These are phyloP conservation scores for Metarhizium rileyi DNA, from an alignment of 2,329 filamentous ascomycete genomes.

Conservation along the genomic window DNA sequence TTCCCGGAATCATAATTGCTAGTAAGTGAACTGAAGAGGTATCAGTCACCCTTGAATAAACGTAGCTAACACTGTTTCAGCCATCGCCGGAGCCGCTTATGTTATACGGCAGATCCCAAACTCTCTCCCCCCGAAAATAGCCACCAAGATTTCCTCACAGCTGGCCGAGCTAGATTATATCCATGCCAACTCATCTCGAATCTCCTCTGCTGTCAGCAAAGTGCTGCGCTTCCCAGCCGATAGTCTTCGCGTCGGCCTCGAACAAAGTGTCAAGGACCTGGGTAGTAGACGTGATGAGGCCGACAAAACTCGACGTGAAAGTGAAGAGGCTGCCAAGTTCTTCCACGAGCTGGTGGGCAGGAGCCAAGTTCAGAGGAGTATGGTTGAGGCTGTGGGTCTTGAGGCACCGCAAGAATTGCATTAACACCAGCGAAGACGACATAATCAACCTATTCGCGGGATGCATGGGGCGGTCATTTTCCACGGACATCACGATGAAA, in stretches of 20 bases:
- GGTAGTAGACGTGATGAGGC: conserved; percentile 72
- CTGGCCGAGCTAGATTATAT: conserved; percentile 83
- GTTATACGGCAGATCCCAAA: conserved; percentile 79
- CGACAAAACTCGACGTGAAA: conserved; percentile 69
- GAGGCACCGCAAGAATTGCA: conserved; percentile 37
- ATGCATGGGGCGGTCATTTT: background rate
- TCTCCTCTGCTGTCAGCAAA: conserved; percentile 76
- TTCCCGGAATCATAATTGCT: conserved; percentile 70
- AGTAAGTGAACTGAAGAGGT: conserved; percentile 45
- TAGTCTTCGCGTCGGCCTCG: conserved; percentile 72
- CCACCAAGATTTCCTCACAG: conserved; percentile 72
- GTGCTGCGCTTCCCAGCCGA: conserved; percentile 82
- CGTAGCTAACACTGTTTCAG: conserved; percentile 29
- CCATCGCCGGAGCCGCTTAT: conserved; percentile 66
- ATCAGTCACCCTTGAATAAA: background rate
- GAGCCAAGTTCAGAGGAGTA: conserved; percentile 40
- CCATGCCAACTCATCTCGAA: conserved; percentile 76
- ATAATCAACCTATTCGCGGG: background rate
- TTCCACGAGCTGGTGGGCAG: conserved; percentile 75
- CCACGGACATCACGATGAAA: background rate
- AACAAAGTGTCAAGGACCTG: conserved; percentile 78
- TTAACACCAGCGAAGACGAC: conserved; percentile 10
- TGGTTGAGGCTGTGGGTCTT: conserved; percentile 43
- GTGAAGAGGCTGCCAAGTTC: conserved; percentile 80
- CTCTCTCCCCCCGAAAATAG: conserved; percentile 77